A percentile compares a stretch with the other conserved stretches of the same genome.
These are phyloP conservation scores for Helicocarpus griseus DNA, from an alignment of 2,329 filamentous ascomycete species.

Conservation along the genomic window DNA sequence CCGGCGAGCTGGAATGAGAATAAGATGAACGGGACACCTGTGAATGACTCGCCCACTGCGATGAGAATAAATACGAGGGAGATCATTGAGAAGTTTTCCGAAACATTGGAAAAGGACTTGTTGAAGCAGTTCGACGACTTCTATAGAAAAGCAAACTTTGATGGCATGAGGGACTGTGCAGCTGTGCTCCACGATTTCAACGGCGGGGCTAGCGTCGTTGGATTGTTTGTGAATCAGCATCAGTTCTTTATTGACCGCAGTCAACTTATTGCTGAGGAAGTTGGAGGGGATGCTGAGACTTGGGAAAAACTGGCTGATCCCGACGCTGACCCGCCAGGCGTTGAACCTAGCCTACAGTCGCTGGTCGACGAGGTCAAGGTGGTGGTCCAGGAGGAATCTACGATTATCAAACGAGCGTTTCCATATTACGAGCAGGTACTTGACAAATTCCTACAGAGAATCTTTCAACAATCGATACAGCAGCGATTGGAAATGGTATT, in stretches of 20 bases:
- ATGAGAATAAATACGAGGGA: slow-evolving; percentile 60
- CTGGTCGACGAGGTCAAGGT: slow-evolving; percentile 90
- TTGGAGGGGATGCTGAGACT: slow-evolving; percentile 50
- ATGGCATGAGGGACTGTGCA: slow-evolving; percentile 96
- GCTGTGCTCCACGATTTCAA: slow-evolving; percentile 93
- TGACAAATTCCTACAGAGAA: slow-evolving; percentile 82
- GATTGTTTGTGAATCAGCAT: slow-evolving; percentile 95
- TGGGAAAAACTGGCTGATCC: slow-evolving; percentile 90
- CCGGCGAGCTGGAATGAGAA: slow-evolving; percentile 56
- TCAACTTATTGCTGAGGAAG: slow-evolving; percentile 80
- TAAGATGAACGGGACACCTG: slow-evolving; percentile 41
- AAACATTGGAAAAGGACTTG: slow-evolving; percentile 89
- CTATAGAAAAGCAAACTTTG: slow-evolving; percentile 88
- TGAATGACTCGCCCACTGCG: slow-evolving; percentile 27
- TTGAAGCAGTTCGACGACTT: slow-evolving; percentile 96
- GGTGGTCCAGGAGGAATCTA: slow-evolving; percentile 92
- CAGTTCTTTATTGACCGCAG: slow-evolving; percentile 98
- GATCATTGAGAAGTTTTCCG: slow-evolving; percentile 91
- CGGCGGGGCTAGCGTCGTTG: slow-evolving; percentile 88
- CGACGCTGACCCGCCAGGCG: slow-evolving; percentile 79
- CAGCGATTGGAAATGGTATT: slow-evolving; percentile 91
- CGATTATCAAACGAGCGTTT: slow-evolving; percentile 92
- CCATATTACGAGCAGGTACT: slow-evolving; percentile 93
- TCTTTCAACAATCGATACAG: slow-evolving; percentile 97
- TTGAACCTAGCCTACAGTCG: slow-evolving; percentile 86